phyloP scores from a whole-genome alignment of 140 eudicot species.

The Anethum foeniculum region DNA sequence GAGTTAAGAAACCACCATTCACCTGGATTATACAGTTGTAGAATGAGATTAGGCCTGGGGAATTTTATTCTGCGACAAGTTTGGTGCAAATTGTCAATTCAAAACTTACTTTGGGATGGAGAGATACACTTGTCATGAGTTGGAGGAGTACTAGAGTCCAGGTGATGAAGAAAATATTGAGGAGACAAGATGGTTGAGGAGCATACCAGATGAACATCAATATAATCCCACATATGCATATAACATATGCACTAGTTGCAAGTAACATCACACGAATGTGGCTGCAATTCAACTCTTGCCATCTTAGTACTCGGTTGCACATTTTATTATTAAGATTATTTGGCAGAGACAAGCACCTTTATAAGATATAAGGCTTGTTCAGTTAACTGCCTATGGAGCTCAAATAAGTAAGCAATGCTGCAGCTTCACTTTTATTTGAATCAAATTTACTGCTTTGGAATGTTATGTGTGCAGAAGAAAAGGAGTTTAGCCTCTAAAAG shows the following conservation, averaged over 20 bases:
- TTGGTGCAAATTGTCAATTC: neutral
- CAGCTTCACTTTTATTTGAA: neutral
- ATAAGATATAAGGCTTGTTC: neutral
- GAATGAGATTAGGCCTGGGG: neutral
- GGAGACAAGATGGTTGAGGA: constrained; percentile 60
- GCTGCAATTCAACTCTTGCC: constrained; percentile 30
- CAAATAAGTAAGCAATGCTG: neutral
- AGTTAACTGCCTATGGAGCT: neutral
- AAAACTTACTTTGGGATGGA: constrained; percentile 61
- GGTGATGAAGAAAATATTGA: constrained; percentile 67
- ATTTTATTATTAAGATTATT: neutral
- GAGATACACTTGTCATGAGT: constrained; percentile 77
- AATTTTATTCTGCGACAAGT: neutral
- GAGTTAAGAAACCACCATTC: constrained; percentile 59
- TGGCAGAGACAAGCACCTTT: neutral
- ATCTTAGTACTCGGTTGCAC: neutral
- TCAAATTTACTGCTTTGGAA: neutral
- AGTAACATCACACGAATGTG: constrained; percentile 59
- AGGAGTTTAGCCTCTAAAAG: neutral
- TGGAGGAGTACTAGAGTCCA: constrained; percentile 77
- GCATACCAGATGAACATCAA: constrained; percentile 82
- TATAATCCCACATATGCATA: constrained; percentile 61
- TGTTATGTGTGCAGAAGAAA: neutral
- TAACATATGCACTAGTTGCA: constrained; percentile 54
- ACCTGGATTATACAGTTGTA: constrained; percentile 26